These are phyloP conservation scores for Coemansia sp. DNA, from an alignment of 371 early-diverging fungal genomes.

Conservation along the genomic window DNA sequence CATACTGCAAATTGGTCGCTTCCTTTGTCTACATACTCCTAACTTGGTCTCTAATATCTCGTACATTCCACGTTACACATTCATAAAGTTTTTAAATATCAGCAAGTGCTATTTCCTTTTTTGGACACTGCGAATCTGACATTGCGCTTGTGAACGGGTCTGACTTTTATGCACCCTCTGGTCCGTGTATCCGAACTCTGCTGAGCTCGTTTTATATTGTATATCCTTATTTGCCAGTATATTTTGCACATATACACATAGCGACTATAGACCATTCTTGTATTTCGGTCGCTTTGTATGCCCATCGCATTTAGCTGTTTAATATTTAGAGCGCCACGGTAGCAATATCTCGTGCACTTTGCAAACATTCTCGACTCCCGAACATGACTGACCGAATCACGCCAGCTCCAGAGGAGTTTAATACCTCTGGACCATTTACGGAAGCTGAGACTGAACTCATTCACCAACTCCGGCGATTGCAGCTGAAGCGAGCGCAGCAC, in stretches of 20 bases:
- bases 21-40: neutral
- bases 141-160: neutral
- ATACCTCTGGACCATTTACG: constrained; percentile 12
- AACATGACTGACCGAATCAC: neutral
- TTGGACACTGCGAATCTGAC: neutral
- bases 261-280: neutral
- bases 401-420: neutral
- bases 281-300: neutral
- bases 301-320: neutral
- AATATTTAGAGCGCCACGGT: neutral
- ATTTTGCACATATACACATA: neutral
- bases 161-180: neutral
- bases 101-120: constrained; percentile 1
- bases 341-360: neutral
- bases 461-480: constrained; percentile 24
- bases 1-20: neutral
- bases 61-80: neutral
- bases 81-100: neutral
- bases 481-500: constrained; percentile 16
- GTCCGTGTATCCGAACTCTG: neutral
- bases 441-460: constrained; percentile 16
- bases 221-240: neutral
- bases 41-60: neutral
- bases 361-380: neutral
- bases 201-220: neutral